These are phyloP conservation scores for Pyrus bretschneideri DNA, from an alignment of 306 rosid genomes.

Conservation along the genomic window DNA sequence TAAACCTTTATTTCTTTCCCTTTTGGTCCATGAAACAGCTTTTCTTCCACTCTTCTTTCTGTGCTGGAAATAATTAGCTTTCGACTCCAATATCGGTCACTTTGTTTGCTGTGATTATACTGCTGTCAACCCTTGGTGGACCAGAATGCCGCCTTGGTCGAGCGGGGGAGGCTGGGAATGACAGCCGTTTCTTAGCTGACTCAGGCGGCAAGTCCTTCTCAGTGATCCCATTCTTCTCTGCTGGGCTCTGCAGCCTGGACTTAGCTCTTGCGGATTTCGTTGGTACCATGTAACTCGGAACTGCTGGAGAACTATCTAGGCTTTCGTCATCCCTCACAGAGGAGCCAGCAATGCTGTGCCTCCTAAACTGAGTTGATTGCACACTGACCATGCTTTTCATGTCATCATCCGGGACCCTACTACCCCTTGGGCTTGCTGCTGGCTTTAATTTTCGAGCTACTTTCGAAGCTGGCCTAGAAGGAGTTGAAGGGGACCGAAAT, in stretches of 20 bases:
- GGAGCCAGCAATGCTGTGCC: slow-evolving; percentile 76
- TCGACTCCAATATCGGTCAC: slow-evolving; percentile 38
- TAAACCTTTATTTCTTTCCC: slow-evolving; percentile 23
- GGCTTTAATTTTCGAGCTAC: slow-evolving; percentile 45
- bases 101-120: slow-evolving; percentile 37
- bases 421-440: slow-evolving; percentile 61
- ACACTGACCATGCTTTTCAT: slow-evolving; percentile 54
- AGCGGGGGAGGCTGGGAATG: slow-evolving; percentile 73
- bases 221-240: slow-evolving; percentile 44
- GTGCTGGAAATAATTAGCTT: slow-evolving; percentile 2
- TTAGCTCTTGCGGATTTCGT: slow-evolving; percentile 85
- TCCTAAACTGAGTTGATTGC: slow-evolving; percentile 64
- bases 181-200: slow-evolving; percentile 67
- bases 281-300: slow-evolving; percentile 85
- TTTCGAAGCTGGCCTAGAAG: slow-evolving; percentile 49
- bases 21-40: slow-evolving; percentile 15
- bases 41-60: slow-evolving; percentile 12
- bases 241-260: slow-evolving; percentile 73
- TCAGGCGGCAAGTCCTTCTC: slow-evolving; percentile 50
- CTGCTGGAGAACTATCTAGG: slow-evolving; percentile 61
- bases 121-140: slow-evolving; percentile 66
- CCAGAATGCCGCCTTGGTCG: slow-evolving; percentile 70
- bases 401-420: slow-evolving; percentile 55
- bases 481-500: slow-evolving; percentile 54
- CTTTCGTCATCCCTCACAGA: slow-evolving; percentile 65